Evolutionary conservation across 352 stramenopile species (phyloP), one percentile per base, ranked within the genome.

Genomic region (Globisporangium camurandrum): DNA sequence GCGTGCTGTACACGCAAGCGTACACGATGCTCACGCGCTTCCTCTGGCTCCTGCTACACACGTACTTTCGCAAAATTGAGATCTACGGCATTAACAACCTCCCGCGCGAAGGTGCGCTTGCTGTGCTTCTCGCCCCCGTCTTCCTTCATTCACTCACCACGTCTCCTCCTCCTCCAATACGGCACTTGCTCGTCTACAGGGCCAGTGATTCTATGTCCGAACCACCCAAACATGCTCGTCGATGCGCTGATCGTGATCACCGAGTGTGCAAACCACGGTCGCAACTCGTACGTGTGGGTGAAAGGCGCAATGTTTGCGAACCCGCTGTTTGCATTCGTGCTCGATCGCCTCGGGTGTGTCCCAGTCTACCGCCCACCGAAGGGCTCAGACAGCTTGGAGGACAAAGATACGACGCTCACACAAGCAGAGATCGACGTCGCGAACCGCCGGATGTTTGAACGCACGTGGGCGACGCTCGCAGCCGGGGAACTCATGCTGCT

Each of bases 151-250:
- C n/a, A n/a, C n/a, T n/a, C n/a, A n/a, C n/a, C n/a, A n/a, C n/a
- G n/a, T n/a, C n/a, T n/a, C n/a, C n/a, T n/a, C n/a, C n/a, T n/a
- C n/a, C n/a, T n/a, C n/a, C n/a, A n/a, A n/a, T n/a, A n/a, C n/a
- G n/a, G n/a, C n/a, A n/a, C n/a, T n/a, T n/a, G n/a, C n/a, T n/a
- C n/a, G n/a, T n/a, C n/a, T n/a, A n/a, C 38, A 72, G 76, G 77
- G 6, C 78, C 78, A 2, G 78, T 90, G 46, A 87, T 90, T 34
- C 45, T 90, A 47, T 90, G 75, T 20, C 74, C 78, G 9, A 90
- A 90, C 60, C 78, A 90, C 52, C 78, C 78, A 4, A 90, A 90
- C 54, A 90, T 90, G 78, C 69, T 90, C 30, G 75, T 90, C 19
- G 78, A 90, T 51, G 65, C 66, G 54, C 67, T 88, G 33, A 62